Evolutionary conservation across 73 alveolate genomes (phyloP).

Genomic region (Paramecium tetraurelia): DNA sequence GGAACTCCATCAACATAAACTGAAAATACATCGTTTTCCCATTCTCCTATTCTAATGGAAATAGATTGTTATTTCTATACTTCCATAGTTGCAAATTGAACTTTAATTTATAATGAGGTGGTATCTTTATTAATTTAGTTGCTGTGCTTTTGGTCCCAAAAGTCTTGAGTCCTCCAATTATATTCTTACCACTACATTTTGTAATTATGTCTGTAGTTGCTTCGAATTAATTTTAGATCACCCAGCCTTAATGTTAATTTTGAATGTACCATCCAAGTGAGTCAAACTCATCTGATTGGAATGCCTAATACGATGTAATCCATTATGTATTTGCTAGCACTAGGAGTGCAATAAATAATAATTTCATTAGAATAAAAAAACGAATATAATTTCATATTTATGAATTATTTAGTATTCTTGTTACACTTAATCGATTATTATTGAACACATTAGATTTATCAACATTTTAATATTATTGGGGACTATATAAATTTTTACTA

Average conservation of each 20-base stretch:
- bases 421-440: constrained; percentile 37
- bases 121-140: constrained; percentile 1
- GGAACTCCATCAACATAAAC: constrained; percentile 36
- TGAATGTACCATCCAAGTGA: neutral
- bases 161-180: constrained; percentile 22
- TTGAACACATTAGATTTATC: constrained; percentile 28
- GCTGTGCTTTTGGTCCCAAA: neutral
- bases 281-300: neutral
- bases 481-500: constrained; percentile 20
- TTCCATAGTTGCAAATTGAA: constrained; percentile 16
- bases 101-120: constrained; percentile 41
- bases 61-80: neutral
- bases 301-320: neutral
- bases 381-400: neutral
- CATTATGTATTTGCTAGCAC: neutral
- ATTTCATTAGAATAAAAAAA: neutral
- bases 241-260: neutral
- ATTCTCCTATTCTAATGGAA: neutral
- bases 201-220: constrained; percentile 1
- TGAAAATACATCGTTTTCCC: neutral
- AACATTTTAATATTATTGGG: neutral
- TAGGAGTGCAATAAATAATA: neutral
- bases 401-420: constrained; percentile 46
- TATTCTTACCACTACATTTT: neutral
- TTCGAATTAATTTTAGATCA: neutral